phyloP scores from a whole-genome alignment of 2,329 filamentous ascomycete species.

The Coniochaeta sp. region DNA sequence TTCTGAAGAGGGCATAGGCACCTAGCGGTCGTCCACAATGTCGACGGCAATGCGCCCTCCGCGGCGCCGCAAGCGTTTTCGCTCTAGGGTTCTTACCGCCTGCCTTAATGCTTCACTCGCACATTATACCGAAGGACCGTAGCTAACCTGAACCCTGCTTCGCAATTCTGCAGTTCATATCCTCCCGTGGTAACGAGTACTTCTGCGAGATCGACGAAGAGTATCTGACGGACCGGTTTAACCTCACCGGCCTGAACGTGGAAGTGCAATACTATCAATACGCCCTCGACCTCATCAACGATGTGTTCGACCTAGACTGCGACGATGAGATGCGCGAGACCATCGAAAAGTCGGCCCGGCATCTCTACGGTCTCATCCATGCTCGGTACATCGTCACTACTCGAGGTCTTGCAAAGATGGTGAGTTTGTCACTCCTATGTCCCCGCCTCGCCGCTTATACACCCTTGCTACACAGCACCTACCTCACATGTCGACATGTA shows the following conservation, averaged over 20 bases:
- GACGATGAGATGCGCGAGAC: slow-evolving; percentile 97
- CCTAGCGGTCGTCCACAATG: background rate
- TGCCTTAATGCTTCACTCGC: background rate
- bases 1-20: background rate
- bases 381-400: slow-evolving; percentile 97
- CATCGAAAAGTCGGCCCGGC: slow-evolving; percentile 93
- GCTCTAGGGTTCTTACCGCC: background rate
- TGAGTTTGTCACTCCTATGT: slow-evolving; percentile 32
- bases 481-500: background rate
- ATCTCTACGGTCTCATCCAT: slow-evolving; percentile 93
- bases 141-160: background rate
- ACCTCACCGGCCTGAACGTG: slow-evolving; percentile 91
- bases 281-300: slow-evolving; percentile 92
- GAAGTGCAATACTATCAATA: slow-evolving; percentile 99
- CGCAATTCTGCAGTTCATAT: slow-evolving; percentile 70
- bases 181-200: slow-evolving; percentile 95
- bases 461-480: background rate
- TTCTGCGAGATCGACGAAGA: slow-evolving; percentile 99
- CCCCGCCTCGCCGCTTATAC: background rate
- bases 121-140: background rate
- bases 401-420: slow-evolving; percentile 91
- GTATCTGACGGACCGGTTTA: slow-evolving; percentile 96
- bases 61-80: slow-evolving; percentile 5
- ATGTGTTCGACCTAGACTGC: slow-evolving; percentile 97
- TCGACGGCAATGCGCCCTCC: background rate